Evolutionary conservation across 805 yeast species (phyloP), one percentile per base, ranked within the genome.

Genomic region (Hanseniaspora guilliermondii): DNA sequence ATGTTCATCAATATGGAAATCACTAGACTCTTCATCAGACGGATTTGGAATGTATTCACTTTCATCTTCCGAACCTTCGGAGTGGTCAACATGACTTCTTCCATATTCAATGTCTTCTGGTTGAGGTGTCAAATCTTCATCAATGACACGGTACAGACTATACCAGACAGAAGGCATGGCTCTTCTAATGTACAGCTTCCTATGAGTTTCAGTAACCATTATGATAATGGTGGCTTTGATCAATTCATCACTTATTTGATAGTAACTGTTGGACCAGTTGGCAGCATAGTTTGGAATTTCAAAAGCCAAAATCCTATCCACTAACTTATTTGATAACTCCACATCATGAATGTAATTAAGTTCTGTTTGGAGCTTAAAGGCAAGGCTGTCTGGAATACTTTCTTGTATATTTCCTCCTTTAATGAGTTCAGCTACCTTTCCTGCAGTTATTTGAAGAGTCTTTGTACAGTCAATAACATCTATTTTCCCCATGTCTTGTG

Each of bases 401-500:
- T 42, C 46, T n/a, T 14, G 27, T 25, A 7, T 6, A 17, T 17
- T 14, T 25, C 27, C 37, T 21, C 41, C 30, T 27, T 56, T 65
- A 67, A 68, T 66, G 63, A 55, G 57, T 3, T 12, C n/a, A 22
- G 42, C 42, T 5, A 42, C 33, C 6, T 8, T n/a, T 2, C 8
- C 4, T n/a, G 35, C 46, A 8, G 22, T 25, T 25, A 25, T 27
- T 11, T 42, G 16, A 25, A 42, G 35, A 25, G n/a, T n/a, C 8
- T 25, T 42, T 14, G 21, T n/a, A n/a, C 35, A 25, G 27, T 50
- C 54, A 11, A 42, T 24, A 14, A 22, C 19, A 21, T 57, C 61
- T 52, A 64, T 62, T 8, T 69, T 74, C 2, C 93, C 93, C 46
- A 85, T 76, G 56, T 75, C 76, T 58, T 73, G 77, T 53, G 74